Conservation (phyloP, 1,284 basidiomycete genomes). For the Heterobasidion annosum region DNA sequence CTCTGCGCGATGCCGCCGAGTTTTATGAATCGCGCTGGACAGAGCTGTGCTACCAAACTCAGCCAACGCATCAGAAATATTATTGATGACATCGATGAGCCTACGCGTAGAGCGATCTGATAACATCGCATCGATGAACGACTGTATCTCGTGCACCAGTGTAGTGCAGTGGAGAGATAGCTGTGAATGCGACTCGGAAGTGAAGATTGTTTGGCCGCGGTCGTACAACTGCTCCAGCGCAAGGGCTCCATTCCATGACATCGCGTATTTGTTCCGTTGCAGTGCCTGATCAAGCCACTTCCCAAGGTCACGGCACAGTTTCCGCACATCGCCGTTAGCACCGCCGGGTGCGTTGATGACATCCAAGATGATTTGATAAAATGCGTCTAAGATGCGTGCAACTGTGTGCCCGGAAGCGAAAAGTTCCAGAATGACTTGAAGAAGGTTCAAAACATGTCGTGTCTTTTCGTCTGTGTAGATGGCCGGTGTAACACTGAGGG, state of each 20-base stretch:
- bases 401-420: slow-evolving; percentile 28
- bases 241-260: slow-evolving; percentile 22
- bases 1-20: slow-evolving; percentile 12
- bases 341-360: slow-evolving; percentile 15
- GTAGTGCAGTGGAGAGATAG: slow-evolving; percentile 19
- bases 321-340: slow-evolving; percentile 14
- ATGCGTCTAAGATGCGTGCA: slow-evolving; percentile 21
- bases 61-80: slow-evolving; percentile 17
- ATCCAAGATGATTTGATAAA: slow-evolving; percentile 18
- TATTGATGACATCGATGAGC: slow-evolving; percentile 22
- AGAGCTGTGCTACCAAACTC: slow-evolving; percentile 11
- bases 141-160: slow-evolving; percentile 23
- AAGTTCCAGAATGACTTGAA: slow-evolving; percentile 31
- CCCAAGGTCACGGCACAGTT: slow-evolving; percentile 24
- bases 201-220: slow-evolving; percentile 20
- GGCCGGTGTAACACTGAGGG: slow-evolving; percentile 13
- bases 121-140: slow-evolving; percentile 22
- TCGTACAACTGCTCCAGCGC: slow-evolving; percentile 29
- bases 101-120: slow-evolving; percentile 27
- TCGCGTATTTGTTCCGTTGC: slow-evolving; percentile 22
- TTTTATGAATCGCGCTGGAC: slow-evolving; percentile 11
- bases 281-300: slow-evolving; percentile 28
- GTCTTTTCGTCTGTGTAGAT: slow-evolving; percentile 22
- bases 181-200: slow-evolving; percentile 13
- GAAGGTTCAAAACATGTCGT: slow-evolving; percentile 18